These are phyloP conservation scores for Sporothrix brasiliensis DNA, from an alignment of 2,329 filamentous ascomycete genomes.

Conservation along the genomic window DNA sequence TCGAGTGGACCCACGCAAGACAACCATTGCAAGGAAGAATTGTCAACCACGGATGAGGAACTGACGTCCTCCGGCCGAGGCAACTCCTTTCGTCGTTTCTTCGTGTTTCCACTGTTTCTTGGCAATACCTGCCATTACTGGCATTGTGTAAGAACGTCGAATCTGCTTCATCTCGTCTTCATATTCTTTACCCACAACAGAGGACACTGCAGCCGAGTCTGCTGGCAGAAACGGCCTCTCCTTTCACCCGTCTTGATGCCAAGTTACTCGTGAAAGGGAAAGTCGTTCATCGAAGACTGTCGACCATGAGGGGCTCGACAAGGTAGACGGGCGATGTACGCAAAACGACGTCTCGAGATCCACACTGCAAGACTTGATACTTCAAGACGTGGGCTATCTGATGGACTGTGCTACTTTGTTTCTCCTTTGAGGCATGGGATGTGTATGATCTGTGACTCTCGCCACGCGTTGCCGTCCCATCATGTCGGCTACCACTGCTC, in stretches of 20 bases:
- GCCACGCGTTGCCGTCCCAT: background rate
- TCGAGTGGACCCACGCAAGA: background rate
- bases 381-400: background rate
- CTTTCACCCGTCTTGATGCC: too few species aligned
- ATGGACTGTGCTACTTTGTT: background rate
- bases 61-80: background rate
- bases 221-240: background rate
- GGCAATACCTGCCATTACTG: background rate
- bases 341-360: background rate
- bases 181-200: background rate
- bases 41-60: background rate
- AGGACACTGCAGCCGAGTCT: background rate
- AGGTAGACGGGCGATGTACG: too few species aligned
- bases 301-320: too few species aligned
- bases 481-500: background rate
- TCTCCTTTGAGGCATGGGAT: background rate
- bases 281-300: background rate
- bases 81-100: background rate
- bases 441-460: background rate
- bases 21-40: background rate
- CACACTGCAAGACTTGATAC: background rate
- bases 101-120: constrained; percentile 3
- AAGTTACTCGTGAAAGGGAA: background rate
- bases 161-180: background rate
- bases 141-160: background rate